Evolutionary conservation across 2,329 filamentous ascomycete species (phyloP).

Genomic region (Pseudopyrenochaeta lycopersici): DNA sequence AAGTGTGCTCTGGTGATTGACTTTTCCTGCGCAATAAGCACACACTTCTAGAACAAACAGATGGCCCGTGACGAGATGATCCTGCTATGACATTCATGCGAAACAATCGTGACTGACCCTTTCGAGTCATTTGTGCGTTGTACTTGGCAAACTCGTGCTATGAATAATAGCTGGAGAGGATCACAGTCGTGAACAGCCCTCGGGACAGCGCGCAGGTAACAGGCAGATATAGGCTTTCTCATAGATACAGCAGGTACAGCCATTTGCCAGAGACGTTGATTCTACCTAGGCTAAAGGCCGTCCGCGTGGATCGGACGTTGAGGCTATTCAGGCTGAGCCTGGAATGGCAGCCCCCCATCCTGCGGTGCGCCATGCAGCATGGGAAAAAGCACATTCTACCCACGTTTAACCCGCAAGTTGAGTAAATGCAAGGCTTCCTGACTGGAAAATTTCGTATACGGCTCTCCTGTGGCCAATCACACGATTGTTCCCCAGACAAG

Average conservation of each 20-base stretch:
- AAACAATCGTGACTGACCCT: too few species aligned
- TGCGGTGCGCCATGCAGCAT: not conserved
- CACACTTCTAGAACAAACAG: too few species aligned
- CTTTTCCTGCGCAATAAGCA: too few species aligned
- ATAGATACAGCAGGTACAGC: too few species aligned
- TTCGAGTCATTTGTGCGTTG: too few species aligned
- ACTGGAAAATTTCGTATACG: not conserved
- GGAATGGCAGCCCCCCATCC: not conserved
- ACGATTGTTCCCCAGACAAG: constrained; percentile 25
- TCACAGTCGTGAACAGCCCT: too few species aligned
- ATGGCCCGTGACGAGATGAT: not conserved
- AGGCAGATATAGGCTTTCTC: too few species aligned
- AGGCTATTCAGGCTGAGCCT: not conserved
- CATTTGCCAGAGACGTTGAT: too few species aligned
- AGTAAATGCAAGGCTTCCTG: not conserved
- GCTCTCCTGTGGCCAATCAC: constrained; percentile 17
- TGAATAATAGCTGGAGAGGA: too few species aligned
- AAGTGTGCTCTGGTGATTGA: too few species aligned
- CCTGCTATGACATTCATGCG: not conserved
- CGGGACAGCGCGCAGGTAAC: too few species aligned
- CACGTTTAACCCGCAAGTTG: not conserved
- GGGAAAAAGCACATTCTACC: not conserved
- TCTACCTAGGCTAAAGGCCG: not conserved
- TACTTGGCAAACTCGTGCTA: too few species aligned
- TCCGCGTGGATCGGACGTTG: not conserved